Evolutionary conservation across 805 yeast genomes (phyloP), one percentile per base, ranked within the genome.

Genomic region (Lachancea meyersii): DNA sequence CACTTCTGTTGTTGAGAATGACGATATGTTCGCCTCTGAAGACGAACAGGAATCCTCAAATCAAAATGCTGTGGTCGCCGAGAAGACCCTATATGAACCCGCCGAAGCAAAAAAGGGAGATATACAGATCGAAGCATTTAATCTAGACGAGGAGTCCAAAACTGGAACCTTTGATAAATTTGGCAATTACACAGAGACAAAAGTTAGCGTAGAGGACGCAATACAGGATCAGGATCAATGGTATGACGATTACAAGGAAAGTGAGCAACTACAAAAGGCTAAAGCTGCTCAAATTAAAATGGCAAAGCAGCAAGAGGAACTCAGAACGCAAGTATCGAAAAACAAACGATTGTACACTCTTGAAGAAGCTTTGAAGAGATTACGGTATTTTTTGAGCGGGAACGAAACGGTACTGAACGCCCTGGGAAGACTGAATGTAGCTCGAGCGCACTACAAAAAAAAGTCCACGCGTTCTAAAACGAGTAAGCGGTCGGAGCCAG

Each of bases 341-440:
- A 41, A 44, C 40, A 35, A 45, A 38, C 38, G 57, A 47, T 31
- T 46, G 18, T 52, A 49, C 32, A 51, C 53, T 48, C 38, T 63
- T 19, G 52, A 61, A 20, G 53, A 47, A 17, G 60, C 60, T 1
- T 50, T 77, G 13, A 64, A 73, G 3, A 56, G 52, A 20, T 31
- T 61, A 1, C 50, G 44, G 22, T 60, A 38, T 40, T 53, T 59
- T 30, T 31, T 78, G 31, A 69, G 69, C 38, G 75, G 76, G 0
- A 71, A 68, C 5, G 79, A 75, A 47, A 73, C 75, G 1, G 67
- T 76, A 2, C 45, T 73, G 51, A 77, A 74, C 45, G 69, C 76
- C 4, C 53, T 79, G 23, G 71, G 45, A 45, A 69, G 57, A 45
- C 63, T 55, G 47, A 67, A 57, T 55, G 57, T 26, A 41, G 20